phyloP scores from a whole-genome alignment of 2,329 filamentous ascomycete species.

The Ophiosphaerella herpotricha region DNA sequence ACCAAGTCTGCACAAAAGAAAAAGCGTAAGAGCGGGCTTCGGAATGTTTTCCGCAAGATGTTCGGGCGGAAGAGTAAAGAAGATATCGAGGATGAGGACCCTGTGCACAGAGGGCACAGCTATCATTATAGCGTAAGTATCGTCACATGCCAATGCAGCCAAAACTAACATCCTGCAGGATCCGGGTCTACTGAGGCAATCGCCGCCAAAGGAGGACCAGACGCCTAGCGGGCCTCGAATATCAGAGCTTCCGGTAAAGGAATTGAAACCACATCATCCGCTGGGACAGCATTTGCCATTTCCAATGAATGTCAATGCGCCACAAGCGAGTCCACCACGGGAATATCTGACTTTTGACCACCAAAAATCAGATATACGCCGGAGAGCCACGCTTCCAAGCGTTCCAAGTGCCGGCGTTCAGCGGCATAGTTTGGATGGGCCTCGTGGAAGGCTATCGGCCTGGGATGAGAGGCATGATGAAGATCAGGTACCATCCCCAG shows the following conservation, averaged over 20 bases:
- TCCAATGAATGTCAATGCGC: conserved; percentile 49
- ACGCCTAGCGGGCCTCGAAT: conserved; percentile 33
- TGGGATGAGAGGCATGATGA: conserved; percentile 37
- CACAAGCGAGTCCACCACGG: conserved; percentile 40
- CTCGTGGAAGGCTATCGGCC: conserved; percentile 24
- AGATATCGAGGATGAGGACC: conserved; percentile 25
- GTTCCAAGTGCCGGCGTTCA: conserved; percentile 29
- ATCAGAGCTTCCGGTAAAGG: conserved; percentile 40
- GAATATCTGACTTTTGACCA: conserved; percentile 42
- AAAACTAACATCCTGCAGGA: conserved; percentile 28
- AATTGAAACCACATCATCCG: conserved; percentile 41
- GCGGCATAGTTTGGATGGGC: conserved; percentile 35
- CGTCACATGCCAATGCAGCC: not conserved
- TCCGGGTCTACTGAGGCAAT: conserved; percentile 31
- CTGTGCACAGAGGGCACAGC: conserved; percentile 30
- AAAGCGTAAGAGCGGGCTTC: conserved; percentile 43
- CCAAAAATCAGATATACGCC: conserved; percentile 27
- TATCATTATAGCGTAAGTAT: conserved; percentile 44
- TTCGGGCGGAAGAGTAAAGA: conserved; percentile 42
- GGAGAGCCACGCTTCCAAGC: conserved; percentile 44
- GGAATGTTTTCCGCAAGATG: conserved; percentile 46
- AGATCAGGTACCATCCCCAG: conserved; percentile 30
- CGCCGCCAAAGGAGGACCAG: conserved; percentile 25
- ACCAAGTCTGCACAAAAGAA: conserved; percentile 33
- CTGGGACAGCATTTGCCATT: conserved; percentile 44